Evolutionary conservation across 192 early-diverging fungal species (phyloP).

Genomic region (Kickxella alabastrina): DNA sequence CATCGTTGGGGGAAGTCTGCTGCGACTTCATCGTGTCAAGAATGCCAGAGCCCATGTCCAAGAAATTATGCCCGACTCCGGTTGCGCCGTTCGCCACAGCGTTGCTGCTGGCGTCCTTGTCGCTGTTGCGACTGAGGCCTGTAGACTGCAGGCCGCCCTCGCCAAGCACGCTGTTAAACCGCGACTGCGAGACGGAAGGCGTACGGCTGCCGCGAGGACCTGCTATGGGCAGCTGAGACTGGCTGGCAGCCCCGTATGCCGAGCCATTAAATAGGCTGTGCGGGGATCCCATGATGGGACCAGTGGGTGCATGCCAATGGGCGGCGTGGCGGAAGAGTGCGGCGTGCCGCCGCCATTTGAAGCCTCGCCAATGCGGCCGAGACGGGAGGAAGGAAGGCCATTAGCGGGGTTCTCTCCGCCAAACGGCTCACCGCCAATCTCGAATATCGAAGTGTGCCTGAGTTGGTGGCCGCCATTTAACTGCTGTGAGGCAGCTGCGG

Average conservation of each 20-base stretch:
- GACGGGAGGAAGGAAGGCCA: constrained; percentile 10
- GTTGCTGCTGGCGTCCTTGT: constrained; percentile 2
- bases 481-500: constrained; percentile 4
- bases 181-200: constrained; percentile 24
- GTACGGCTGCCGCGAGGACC: constrained; percentile 5
- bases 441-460: constrained; percentile 42
- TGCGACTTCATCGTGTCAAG: constrained; percentile 49
- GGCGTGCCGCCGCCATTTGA: constrained; percentile 8
- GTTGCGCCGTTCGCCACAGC: not conserved
- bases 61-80: constrained; percentile 5
- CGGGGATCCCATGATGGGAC: constrained; percentile 43
- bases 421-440: constrained; percentile 49
- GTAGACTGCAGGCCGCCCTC: constrained; percentile 18
- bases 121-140: constrained; percentile 10
- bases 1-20: constrained; percentile 44
- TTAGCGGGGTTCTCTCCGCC: constrained; percentile 9
- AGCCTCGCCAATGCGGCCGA: constrained; percentile 14
- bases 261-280: constrained; percentile 38
- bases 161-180: constrained; percentile 31
- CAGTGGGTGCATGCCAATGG: constrained; percentile 36
- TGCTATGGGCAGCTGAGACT: constrained; percentile 2
- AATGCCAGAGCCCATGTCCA: constrained; percentile 33
- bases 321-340: constrained; percentile 31
- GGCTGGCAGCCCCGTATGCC: constrained; percentile 12
- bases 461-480: constrained; percentile 7